Conservation (phyloP, 345 rosid genomes). For the Melastoma malabathricum region DNA sequence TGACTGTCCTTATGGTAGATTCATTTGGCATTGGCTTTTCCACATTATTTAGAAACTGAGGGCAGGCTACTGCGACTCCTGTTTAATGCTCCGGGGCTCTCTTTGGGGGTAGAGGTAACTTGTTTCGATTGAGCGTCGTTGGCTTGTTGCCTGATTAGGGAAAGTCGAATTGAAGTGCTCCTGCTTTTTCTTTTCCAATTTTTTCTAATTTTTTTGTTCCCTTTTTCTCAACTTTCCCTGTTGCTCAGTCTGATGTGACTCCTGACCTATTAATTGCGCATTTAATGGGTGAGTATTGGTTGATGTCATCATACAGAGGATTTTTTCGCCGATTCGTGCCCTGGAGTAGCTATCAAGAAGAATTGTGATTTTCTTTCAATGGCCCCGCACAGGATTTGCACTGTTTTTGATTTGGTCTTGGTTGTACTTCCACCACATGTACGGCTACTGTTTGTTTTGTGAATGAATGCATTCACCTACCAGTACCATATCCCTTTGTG, state of each 20-base stretch:
- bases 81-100: background rate
- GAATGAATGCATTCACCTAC: no score
- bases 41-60: background rate
- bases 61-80: no score
- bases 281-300: constrained; percentile 12
- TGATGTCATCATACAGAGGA: constrained; percentile 10
- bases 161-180: constrained; percentile 7
- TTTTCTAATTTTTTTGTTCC: background rate
- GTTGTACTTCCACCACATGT: no score
- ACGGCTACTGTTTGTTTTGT: no score
- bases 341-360: constrained; percentile 1
- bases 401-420: no score
- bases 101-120: background rate
- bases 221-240: background rate
- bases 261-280: constrained; percentile 12
- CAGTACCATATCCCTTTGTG: no score
- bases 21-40: no score
- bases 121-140: background rate
- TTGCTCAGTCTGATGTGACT: constrained; percentile 9
- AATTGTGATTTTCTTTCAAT: constrained; percentile 1
- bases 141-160: background rate
- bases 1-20: no score
- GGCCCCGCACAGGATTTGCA: no score
- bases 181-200: constrained; percentile 1
- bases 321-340: constrained; percentile 1